Conservation (phyloP, 805 yeast species). For the Teunomyces cretensis region DNA sequence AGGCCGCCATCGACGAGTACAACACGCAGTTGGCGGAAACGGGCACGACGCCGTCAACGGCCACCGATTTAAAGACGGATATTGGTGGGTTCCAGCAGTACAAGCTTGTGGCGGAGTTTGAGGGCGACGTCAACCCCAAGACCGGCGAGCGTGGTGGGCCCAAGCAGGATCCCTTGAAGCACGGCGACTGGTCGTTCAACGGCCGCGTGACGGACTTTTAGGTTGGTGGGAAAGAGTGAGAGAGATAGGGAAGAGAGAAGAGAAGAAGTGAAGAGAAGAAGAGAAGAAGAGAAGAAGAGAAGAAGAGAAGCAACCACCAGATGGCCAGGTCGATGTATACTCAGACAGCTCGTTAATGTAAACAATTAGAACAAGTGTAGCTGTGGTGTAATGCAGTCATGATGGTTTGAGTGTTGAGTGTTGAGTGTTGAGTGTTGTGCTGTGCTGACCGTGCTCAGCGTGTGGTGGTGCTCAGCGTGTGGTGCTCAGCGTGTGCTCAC, state of each 20-base stretch:
- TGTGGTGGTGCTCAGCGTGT: too few species aligned
- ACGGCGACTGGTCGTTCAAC: constrained; percentile 83
- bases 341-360: too few species aligned
- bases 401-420: too few species aligned
- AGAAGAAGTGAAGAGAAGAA: background rate
- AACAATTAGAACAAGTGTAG: too few species aligned
- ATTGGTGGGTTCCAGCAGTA: constrained; percentile 64
- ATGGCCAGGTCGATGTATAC: too few species aligned
- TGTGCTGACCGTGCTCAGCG: too few species aligned
- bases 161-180: constrained; percentile 90
- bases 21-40: constrained; percentile 45
- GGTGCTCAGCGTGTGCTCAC: too few species aligned
- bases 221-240: background rate
- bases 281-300: background rate
- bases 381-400: too few species aligned
- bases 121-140: constrained; percentile 87
- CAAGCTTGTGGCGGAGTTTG: constrained; percentile 89
- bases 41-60: constrained; percentile 18
- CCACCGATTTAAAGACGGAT: constrained; percentile 28
- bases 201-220: constrained; percentile 95
- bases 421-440: too few species aligned
- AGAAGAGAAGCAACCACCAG: too few species aligned
- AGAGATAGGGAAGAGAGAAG: background rate
- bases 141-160: constrained; percentile 98
- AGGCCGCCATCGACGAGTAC: constrained; percentile 74